These are phyloP conservation scores for Magnolia changhungtana DNA, from an alignment of 164 flowering plant species.

Conservation along the genomic window DNA sequence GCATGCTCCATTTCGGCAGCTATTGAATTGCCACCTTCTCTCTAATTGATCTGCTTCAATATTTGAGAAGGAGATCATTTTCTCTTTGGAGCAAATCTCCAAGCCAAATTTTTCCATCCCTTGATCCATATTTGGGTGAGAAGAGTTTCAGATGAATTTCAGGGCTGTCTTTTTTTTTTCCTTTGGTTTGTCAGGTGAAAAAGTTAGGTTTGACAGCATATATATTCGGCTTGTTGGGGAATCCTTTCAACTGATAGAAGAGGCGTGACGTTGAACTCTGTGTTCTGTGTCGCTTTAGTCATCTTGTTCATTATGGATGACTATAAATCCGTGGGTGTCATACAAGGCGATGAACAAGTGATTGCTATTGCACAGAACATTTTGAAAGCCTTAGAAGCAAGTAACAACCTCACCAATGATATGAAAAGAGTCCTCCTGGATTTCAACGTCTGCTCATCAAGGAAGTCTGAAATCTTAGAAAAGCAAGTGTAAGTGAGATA, in stretches of 20 bases:
- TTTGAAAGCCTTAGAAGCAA: not conserved
- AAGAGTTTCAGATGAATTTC: not conserved
- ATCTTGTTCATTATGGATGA: not conserved
- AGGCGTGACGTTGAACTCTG: not conserved
- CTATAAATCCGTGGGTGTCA: not conserved
- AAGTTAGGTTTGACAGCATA: not conserved
- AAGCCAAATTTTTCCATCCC: not conserved
- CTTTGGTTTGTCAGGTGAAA: not conserved
- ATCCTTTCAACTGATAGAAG: not conserved
- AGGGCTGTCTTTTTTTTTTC: not conserved
- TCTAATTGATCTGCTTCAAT: too few species aligned
- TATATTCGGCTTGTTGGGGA: not conserved
- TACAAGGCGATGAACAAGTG: not conserved
- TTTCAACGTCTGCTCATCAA: not conserved
- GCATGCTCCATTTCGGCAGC: not conserved
- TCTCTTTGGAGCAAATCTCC: too few species aligned
- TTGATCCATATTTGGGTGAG: not conserved
- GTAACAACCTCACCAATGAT: conserved; percentile 26
- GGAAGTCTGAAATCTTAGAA: not conserved
- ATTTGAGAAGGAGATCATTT: too few species aligned
- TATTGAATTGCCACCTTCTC: too few species aligned
- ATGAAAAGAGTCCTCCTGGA: conserved; percentile 9
- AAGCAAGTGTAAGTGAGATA: not conserved
- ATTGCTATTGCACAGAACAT: not conserved
- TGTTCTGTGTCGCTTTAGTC: not conserved